Evolutionary conservation across 495 filamentous ascomycete genomes (phyloP), one percentile per base, ranked within the genome.

Genomic region (Xylaria longipes): DNA sequence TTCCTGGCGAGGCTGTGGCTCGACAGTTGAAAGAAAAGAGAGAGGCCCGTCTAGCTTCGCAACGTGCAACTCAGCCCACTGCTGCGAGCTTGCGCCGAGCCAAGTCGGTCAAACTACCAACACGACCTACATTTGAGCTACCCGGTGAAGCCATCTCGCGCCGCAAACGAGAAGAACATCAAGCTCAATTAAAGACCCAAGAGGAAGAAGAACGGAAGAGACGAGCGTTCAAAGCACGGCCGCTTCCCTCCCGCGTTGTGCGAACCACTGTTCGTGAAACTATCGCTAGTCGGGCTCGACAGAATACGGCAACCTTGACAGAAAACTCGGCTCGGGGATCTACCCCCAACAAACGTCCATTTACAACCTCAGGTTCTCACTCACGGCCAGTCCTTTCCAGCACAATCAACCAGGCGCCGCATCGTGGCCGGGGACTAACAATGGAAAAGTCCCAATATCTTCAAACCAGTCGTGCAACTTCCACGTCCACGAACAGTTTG

Each of bases 121-220:
- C 91, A 6, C 85, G 82, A 39, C 80, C 92, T 14, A 87, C 82
- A 22, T 95, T 94, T 77, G 88, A 91, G 75, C 84, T 95, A 29
- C 90, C 91, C 0, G 91, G 92, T 41, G 92, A 94, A 69, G 91
- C 89, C 33, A 83, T 94, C 41, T 91, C 91, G 29, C 89, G 89
- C 11, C 89, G 88, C 65, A 89, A 92, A 69, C 87, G 87, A 75
- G 91, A 91, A 73, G 86, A 89, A 64, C 85, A 84, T 31, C 92
- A 94, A 75, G 89, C 91, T 65, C 86, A 88, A 62, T 78, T 88
- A 60, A 88, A 85, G 71, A 83, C 85, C 5, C 85, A 89, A 75
- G 88, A 90, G 71, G 88, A 90, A 75, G 87, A 87, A 71, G 88
- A 87, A 71, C 82, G 82, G 46, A 84, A 86, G 78, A 79, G 87